These are phyloP conservation scores for Panicum virgatum DNA, from an alignment of 202 grass and related monocot genomes.

Conservation along the genomic window DNA sequence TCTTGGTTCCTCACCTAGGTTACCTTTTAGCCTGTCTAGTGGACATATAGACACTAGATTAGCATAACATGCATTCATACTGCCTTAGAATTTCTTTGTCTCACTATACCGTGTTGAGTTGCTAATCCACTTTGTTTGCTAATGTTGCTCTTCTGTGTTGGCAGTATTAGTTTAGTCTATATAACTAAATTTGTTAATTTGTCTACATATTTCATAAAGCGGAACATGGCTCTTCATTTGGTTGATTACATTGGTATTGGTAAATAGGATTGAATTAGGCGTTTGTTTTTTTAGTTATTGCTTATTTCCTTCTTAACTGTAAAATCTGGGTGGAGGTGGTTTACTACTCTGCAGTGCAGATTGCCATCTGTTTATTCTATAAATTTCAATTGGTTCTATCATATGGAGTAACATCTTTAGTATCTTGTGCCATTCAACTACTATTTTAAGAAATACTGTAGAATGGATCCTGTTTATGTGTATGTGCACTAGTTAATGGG, in stretches of 20 bases:
- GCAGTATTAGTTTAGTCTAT: background rate
- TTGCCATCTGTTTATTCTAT: background rate
- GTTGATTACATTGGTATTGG: background rate
- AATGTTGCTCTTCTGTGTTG: background rate
- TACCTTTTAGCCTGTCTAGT: background rate
- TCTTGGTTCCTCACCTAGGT: no score
- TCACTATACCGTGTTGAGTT: background rate
- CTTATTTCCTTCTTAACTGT: background rate
- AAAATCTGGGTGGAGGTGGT: background rate
- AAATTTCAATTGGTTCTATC: background rate
- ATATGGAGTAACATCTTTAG: background rate
- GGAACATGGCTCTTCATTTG: background rate
- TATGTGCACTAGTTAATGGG: background rate
- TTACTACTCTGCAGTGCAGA: background rate
- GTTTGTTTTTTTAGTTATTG: background rate
- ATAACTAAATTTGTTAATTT: background rate
- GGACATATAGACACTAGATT: background rate
- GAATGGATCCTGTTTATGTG: background rate
- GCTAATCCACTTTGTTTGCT: constrained; percentile 1
- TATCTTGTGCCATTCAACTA: background rate
- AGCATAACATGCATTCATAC: background rate
- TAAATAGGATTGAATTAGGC: background rate
- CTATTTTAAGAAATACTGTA: background rate
- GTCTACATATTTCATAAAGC: background rate
- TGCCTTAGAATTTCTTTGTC: no score